Evolutionary conservation across 495 filamentous ascomycete species (phyloP), one percentile per base, ranked within the genome.

Genomic region (Beverwykella pulmonaria): DNA sequence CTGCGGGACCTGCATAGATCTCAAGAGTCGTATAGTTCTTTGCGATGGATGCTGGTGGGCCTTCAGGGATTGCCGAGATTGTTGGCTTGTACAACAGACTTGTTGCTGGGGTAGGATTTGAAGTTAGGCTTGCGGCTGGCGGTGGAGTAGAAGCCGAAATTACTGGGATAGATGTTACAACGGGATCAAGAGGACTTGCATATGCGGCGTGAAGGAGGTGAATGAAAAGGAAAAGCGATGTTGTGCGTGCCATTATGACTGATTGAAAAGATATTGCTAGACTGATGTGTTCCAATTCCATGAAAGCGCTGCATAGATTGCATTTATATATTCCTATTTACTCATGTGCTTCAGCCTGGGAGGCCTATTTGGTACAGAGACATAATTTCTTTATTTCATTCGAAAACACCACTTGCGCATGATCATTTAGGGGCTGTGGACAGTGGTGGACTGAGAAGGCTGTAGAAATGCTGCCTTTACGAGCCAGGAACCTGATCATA

Each of bases 371-470:
- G 36, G 36, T 41, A 8, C 9, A 41, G 36, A 41, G 36, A 41
- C 36, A 41, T 41, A 41, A 41, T 41, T 41, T 41, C 36, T 41
- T 41, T 41, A 41, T 41, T 41, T 41, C 36, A 41, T 41, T 41
- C 36, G 36, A 41, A 41, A 41, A 41, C 36, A 41, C 36, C 36
- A 41, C 17, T 41, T 41, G 36, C 36, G 36, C 36, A 41, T 41
- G 36, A 41, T 41, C 36, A 41, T 41, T 41, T 41, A 41, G 36
- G 36, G 36, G 36, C 36, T 41, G 36, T 41, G 36, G 36, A 41
- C 36, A 41, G 36, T 41, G 36, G 36, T 41, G 17, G 36, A 41
- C 36, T 41, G 36, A 41, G 36, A 8, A 41, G 36, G 36, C 36
- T 41, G 36, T 41, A 41, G 36, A 41, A 41, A 41, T 41, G 36